Conservation (phyloP, 2,329 filamentous ascomycete species). For the Colletotrichum siamense region DNA sequence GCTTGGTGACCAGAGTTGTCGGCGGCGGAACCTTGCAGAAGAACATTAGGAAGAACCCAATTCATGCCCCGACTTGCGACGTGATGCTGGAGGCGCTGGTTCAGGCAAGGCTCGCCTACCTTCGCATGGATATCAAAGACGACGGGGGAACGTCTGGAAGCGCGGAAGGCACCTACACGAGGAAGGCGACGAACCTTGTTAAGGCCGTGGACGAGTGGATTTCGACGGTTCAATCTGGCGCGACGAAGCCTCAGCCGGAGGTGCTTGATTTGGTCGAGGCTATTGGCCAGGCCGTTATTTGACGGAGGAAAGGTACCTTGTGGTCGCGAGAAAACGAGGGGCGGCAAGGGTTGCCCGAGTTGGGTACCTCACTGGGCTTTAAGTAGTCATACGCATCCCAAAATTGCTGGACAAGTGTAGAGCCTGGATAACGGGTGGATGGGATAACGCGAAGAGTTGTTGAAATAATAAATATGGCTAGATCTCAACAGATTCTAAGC, state of each 20-base stretch:
- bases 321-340: not conserved
- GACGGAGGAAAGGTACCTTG: not conserved
- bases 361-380: not conserved
- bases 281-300: not conserved
- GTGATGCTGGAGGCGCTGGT: not conserved
- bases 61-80: not conserved
- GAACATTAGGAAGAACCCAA: not conserved
- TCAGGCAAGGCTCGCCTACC: not conserved
- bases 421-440: not conserved
- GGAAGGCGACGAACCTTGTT: not conserved
- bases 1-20: not conserved
- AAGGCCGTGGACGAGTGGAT: not conserved
- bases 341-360: not conserved
- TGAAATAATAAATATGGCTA: not conserved
- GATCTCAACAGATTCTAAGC: not conserved
- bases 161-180: not conserved
- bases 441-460: rapidly evolving
- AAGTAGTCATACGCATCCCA: not conserved
- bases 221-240: not conserved
- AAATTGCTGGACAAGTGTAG: not conserved
- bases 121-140: not conserved
- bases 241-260: not conserved
- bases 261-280: not conserved
- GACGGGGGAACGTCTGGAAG: not conserved
- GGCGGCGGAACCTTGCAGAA: not conserved